Base-by-base conservation (phyloP, 1,284 basidiomycete species). In the Trichosporon sp. region DNA sequence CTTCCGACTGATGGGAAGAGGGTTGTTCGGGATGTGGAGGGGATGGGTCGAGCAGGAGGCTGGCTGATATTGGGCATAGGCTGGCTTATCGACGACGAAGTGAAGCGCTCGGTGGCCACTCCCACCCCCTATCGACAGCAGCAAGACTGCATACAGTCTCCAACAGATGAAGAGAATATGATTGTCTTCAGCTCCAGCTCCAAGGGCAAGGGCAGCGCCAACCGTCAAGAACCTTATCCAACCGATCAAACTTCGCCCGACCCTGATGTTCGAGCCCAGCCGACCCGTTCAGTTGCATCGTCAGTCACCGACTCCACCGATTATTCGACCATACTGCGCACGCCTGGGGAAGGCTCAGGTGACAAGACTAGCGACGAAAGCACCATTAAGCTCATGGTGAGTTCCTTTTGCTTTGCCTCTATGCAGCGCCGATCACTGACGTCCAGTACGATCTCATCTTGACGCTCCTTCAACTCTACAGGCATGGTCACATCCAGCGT, bases 51-150 rank as follows among this genome's bases (percentile, higher is more conserved):
- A 6, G 77, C 77, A 2, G 75, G 69, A 6, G 76, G 71, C 16
- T 79, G 77, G 77, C 69, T 77, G 29, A 69, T 76, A 7, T 62
- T 79, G 2, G 77, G 77, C 21, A 54, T 79, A 2, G 75, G 73
- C 0, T 76, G 74, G 74, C 58, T 74, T 10, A 70, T 78, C 11
- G 72, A 76, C 4, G 44, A 54, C 2, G 71, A 77, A 49, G 13
- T 27, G 7, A 7, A 13, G 2, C 52, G 40, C 16, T 23, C 27
- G n/a, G 56, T 54, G 19, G 52, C 23, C n/a, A 36, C 32, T 40
- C 31, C 23, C 1, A 7, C 29, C n/a, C 56, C 32, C 4, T 27
- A 19, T 10, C 29, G 23, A 31, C 33, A n/a, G 14, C 23, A 23
- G 37, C 16, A 52, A 33, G 25, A 2, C n/a, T 25, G 14, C 16